Evolutionary conservation across 805 yeast species (phyloP).

Genomic region (Torulaspora maleeae): DNA sequence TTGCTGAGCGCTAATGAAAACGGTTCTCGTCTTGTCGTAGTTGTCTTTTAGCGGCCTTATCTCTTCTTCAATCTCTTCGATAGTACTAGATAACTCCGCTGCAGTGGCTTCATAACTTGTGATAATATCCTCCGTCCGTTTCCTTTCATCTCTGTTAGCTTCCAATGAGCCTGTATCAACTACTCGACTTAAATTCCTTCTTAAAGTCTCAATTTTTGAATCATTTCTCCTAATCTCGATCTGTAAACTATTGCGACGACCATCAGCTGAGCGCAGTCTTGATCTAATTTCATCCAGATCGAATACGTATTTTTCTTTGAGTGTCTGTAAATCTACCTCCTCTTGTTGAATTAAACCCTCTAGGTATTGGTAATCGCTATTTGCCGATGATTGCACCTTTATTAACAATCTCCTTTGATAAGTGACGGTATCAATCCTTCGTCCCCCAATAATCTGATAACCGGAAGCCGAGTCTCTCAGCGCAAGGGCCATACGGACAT

Average conservation of each 20-base stretch:
- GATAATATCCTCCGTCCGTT: slow-evolving; percentile 26
- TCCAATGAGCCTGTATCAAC: slow-evolving; percentile 30
- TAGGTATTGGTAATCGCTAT: slow-evolving; percentile 21
- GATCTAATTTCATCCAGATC: slow-evolving; percentile 7
- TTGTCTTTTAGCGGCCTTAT: slow-evolving; percentile 19
- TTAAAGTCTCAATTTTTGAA: slow-evolving; percentile 24
- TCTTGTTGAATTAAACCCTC: slow-evolving; percentile 23
- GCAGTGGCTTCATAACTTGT: slow-evolving; percentile 26
- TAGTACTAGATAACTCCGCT: slow-evolving; percentile 22
- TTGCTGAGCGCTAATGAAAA: slow-evolving; percentile 8
- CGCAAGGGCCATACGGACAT: slow-evolving; percentile 43
- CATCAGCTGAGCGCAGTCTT: slow-evolving; percentile 16
- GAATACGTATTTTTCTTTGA: slow-evolving; percentile 18
- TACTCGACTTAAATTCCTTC: slow-evolving; percentile 26
- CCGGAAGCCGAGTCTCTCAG: slow-evolving; percentile 43
- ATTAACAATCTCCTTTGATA: slow-evolving; percentile 33
- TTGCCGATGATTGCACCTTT: slow-evolving; percentile 21
- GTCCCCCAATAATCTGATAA: slow-evolving; percentile 45
- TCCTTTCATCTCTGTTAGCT: slow-evolving; percentile 23
- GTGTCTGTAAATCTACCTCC: slow-evolving; percentile 26
- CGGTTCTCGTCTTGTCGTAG: slow-evolving; percentile 18
- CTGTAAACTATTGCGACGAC: slow-evolving; percentile 33
- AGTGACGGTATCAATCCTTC: slow-evolving; percentile 50
- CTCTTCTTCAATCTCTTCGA: slow-evolving; percentile 19
- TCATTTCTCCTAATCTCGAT: slow-evolving; percentile 27